Percentiles rank a stretch among this genome's conserved stretches.
Evolutionary conservation across 2,329 filamentous ascomycete genomes (phyloP).

Genomic region (Exserohilum rostratum): DNA sequence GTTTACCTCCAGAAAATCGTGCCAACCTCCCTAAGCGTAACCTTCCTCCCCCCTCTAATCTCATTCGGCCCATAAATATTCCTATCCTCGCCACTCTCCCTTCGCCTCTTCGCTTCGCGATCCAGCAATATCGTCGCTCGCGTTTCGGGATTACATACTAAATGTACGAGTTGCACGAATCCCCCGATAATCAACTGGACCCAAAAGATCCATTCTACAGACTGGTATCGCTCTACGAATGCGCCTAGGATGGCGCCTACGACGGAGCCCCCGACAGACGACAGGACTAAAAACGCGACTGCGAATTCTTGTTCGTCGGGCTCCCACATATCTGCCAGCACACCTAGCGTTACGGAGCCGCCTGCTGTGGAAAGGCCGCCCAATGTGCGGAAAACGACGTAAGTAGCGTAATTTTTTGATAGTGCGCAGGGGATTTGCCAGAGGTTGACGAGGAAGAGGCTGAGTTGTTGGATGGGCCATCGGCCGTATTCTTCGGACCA

Average conservation of each 20-base stretch:
- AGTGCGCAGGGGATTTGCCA: conserved; percentile 57
- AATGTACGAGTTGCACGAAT: conserved; percentile 69
- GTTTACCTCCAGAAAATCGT: conserved; percentile 56
- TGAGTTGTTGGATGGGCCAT: conserved; percentile 58
- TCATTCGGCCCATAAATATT: conserved; percentile 78
- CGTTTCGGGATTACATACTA: conserved; percentile 76
- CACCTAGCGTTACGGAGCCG: conserved; percentile 67
- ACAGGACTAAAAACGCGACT: conserved; percentile 64
- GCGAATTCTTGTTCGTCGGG: conserved; percentile 64
- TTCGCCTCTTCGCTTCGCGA: conserved; percentile 73
- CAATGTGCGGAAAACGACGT: conserved; percentile 54
- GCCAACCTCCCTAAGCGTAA: conserved; percentile 52
- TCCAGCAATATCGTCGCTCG: conserved; percentile 76
- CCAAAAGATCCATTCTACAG: conserved; percentile 68
- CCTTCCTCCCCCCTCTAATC: conserved; percentile 44
- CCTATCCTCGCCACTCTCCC: conserved; percentile 62
- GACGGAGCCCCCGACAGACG: conserved; percentile 62
- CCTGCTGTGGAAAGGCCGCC: conserved; percentile 68
- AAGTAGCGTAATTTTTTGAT: conserved; percentile 51
- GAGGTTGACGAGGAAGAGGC: conserved; percentile 61
- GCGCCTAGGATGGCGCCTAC: conserved; percentile 63
- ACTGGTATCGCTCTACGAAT: conserved; percentile 50
- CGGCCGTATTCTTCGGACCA: conserved; percentile 62
- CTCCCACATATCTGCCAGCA: conserved; percentile 67
- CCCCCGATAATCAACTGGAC: conserved; percentile 80